Evolutionary conservation across 768 basidiomycete genomes (phyloP).

Genomic region (Tricholoma sp.): DNA sequence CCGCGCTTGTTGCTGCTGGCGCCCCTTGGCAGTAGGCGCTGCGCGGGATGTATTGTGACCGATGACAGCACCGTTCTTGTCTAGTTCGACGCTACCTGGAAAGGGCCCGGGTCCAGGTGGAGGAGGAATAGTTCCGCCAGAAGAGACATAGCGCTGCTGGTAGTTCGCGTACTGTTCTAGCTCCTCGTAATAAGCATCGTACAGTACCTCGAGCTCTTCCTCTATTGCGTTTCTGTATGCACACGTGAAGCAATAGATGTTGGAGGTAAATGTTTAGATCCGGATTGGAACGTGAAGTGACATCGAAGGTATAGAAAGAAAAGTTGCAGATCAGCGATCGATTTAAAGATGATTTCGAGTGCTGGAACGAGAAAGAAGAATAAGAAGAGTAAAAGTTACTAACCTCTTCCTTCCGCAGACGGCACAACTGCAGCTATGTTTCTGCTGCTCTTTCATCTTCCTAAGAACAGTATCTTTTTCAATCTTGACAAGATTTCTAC

Average conservation of each 20-base stretch:
- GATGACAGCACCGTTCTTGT: constrained; percentile 80
- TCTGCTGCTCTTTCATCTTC: constrained; percentile 99
- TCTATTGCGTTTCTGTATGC: constrained; percentile 86
- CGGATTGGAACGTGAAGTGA: constrained; percentile 11
- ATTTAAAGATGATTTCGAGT: constrained; percentile 9
- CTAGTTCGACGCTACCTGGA: constrained; percentile 95
- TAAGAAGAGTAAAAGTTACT: constrained; percentile 29
- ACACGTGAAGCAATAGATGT: neutral
- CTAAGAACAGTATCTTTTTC: constrained; percentile 96
- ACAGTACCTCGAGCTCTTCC: constrained; percentile 99
- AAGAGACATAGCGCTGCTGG: constrained; percentile 92
- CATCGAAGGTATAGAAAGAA: constrained; percentile 9
- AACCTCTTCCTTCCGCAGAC: constrained; percentile 96
- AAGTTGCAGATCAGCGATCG: constrained; percentile 19
- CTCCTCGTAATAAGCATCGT: constrained; percentile 99
- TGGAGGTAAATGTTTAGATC: constrained; percentile 7
- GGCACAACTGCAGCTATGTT: constrained; percentile 92
- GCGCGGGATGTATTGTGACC: constrained; percentile 19
- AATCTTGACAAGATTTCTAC: constrained; percentile 88
- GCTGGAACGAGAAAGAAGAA: constrained; percentile 7
- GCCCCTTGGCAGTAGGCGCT: constrained; percentile 8
- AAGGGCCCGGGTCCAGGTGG: constrained; percentile 97
- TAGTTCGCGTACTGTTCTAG: constrained; percentile 98
- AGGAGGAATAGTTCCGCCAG: constrained; percentile 83
- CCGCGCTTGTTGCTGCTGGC: constrained; percentile 6